phyloP scores from a whole-genome alignment of 2,329 filamentous ascomycete species.

The Aureobasidium sp. region DNA sequence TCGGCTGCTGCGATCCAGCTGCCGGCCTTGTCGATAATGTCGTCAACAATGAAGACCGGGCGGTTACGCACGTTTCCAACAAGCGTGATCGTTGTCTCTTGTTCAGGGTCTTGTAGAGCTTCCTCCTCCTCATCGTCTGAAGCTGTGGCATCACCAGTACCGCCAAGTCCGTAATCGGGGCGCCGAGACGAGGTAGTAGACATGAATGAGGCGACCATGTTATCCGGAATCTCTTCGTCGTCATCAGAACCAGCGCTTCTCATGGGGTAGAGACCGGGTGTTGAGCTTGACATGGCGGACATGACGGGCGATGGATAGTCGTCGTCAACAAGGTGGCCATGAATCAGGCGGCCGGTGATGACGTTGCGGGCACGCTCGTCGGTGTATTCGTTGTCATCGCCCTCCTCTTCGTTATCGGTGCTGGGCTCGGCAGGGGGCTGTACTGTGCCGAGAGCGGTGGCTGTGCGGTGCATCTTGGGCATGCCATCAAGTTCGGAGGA shows the following conservation, averaged over 20 bases:
- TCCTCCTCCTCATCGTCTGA: conserved; percentile 92
- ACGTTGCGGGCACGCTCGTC: conserved; percentile 70
- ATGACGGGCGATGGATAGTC: conserved; percentile 74
- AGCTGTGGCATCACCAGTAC: conserved; percentile 73
- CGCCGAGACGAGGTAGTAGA: conserved; percentile 69
- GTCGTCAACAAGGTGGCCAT: conserved; percentile 93
- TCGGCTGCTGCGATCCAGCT: conserved; percentile 98
- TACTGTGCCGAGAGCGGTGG: conserved; percentile 25
- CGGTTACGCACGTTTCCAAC: conserved; percentile 87
- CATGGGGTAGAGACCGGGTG: conserved; percentile 35
- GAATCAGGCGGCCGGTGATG: conserved; percentile 81
- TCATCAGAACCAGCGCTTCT: conserved; percentile 40
- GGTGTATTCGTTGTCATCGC: conserved; percentile 25
- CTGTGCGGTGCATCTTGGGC: conserved; percentile 19
- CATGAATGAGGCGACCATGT: conserved; percentile 75
- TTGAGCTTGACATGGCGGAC: conserved; percentile 57
- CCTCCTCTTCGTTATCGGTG: conserved; percentile 30
- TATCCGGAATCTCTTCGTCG: conserved; percentile 56
- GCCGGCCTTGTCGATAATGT: conserved; percentile 96
- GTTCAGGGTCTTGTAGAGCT: conserved; percentile 67
- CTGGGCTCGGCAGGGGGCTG: conserved; percentile 22
- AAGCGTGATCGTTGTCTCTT: conserved; percentile 95
- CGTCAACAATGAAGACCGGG: conserved; percentile 90
- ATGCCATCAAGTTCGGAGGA: neutral
- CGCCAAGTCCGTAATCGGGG: conserved; percentile 57